Percentiles rank a stretch among this genome's conserved stretches.
Evolutionary conservation across 371 early-diverging fungal genomes (phyloP).

Genomic region (Enteropsectra breve): DNA sequence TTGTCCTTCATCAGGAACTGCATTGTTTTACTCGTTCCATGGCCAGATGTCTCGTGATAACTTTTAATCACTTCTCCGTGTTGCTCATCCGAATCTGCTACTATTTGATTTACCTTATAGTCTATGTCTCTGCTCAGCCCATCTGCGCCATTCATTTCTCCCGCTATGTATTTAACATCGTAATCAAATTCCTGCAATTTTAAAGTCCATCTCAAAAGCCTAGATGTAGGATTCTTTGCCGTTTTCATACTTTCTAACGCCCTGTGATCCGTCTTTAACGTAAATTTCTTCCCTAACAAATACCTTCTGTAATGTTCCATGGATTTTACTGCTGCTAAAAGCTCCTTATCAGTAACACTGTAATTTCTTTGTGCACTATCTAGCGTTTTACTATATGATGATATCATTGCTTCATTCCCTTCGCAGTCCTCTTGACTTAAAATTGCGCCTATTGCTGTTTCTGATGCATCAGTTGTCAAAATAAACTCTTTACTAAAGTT

Average conservation of each 20-base stretch:
- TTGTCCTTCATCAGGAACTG: background rate
- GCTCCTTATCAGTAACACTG: slow-evolving; percentile 39
- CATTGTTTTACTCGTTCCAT: background rate
- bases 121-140: background rate
- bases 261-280: slow-evolving; percentile 49
- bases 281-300: slow-evolving; percentile 37
- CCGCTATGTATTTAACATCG: background rate
- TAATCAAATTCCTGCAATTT: background rate
- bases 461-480: slow-evolving; percentile 40
- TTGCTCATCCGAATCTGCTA: background rate
- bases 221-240: background rate
- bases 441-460: slow-evolving; percentile 40
- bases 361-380: slow-evolving; percentile 27
- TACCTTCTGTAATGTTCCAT: slow-evolving; percentile 39
- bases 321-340: slow-evolving; percentile 25
- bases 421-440: slow-evolving; percentile 28
- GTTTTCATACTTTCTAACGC: slow-evolving; percentile 26
- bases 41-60: background rate
- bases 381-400: slow-evolving; percentile 27
- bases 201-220: background rate
- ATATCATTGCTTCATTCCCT: slow-evolving; percentile 7
- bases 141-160: background rate
- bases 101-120: background rate
- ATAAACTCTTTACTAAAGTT: slow-evolving; percentile 26
- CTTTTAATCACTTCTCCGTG: background rate